Percentiles rank a stretch among this genome's conserved stretches.
Conservation (phyloP, 202 grass and related monocot species). For the Zoysia matrella region DNA sequence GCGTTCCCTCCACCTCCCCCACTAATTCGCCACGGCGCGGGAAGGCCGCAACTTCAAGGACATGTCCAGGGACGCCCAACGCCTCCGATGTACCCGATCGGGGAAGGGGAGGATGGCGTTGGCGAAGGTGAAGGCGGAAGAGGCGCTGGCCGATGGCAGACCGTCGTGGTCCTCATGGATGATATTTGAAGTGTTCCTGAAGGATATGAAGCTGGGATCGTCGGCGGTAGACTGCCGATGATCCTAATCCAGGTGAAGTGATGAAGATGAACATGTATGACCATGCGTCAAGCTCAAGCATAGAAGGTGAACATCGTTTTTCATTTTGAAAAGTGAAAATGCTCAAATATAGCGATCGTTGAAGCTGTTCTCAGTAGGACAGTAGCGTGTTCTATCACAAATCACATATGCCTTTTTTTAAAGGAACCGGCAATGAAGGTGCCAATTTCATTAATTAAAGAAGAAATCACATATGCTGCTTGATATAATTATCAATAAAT, state of each 20-base stretch:
- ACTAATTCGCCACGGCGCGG: constrained; percentile 31
- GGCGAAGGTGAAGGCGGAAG: constrained; percentile 46
- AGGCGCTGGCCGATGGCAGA: constrained; percentile 38
- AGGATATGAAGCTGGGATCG: constrained; percentile 27
- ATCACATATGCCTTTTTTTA: too few relatives aligned
- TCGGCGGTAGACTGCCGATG: too few relatives aligned
- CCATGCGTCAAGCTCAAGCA: neutral
- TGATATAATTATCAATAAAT: neutral
- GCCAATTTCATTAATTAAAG: too few relatives aligned
- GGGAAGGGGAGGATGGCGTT: constrained; percentile 37
- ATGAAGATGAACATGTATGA: too few relatives aligned
- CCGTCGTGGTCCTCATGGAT: neutral
- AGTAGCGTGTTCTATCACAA: neutral
- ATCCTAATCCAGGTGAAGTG: too few relatives aligned
- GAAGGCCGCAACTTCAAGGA: constrained; percentile 38
- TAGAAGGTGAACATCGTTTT: neutral
- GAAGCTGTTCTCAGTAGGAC: too few relatives aligned
- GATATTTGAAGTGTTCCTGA: constrained; percentile 48
- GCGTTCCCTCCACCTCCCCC: constrained; percentile 56
- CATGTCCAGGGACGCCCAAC: constrained; percentile 34
- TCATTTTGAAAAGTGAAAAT: neutral
- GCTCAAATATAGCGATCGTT: neutral
- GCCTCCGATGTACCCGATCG: constrained; percentile 59
- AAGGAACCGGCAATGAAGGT: too few relatives aligned
- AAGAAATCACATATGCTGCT: neutral